Base-by-base conservation (phyloP, 2,329 filamentous ascomycete genomes). In the Aspergillus sp. region DNA sequence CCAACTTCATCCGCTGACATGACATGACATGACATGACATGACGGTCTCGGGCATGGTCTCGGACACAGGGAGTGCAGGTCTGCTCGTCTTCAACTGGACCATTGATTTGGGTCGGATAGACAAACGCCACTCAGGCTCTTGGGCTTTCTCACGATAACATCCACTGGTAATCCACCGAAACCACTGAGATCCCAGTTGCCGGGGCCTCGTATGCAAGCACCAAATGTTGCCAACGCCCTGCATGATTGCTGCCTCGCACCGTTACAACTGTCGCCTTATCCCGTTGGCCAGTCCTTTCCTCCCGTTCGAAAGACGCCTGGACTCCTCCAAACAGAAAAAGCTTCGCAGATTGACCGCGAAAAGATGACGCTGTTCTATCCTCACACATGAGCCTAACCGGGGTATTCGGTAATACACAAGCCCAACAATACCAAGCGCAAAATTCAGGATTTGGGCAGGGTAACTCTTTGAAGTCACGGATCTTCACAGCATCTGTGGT, bases 231-330 rank as follows among this genome's bases (percentile, higher is more conserved):
- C 60, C 61, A 59, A 57, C 27, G 52, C 55, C 61, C 47, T 54
- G 56, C 61, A 46, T 35, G 51, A 45, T 65, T 52, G 62, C 55
- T 64, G 57, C 62, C 60, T 64, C 62, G 55, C 51, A 35, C 40
- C 56, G 41, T 57, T 45, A 31, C 33, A 41, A 23, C 60, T 61
- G 56, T 60, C 52, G 57, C 62, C 59, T 62, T 64, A 62, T 56
- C 31, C 57, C 21, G 44, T 48, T 52, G 60, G 60, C 57, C 54
- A 57, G 45, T 39, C 45, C 52, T 24, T 33, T 27, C 21, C 55
- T 47, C 46, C 39, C 4, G 41, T 59, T 49, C 43, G 35, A 53
- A 60, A 19, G 49, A 41, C 56, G 56, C 48, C 58, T 61, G 54
- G 59, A 41, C 57, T 57, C 57, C 33, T 56, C 55, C 48, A 55